phyloP scores from a whole-genome alignment of 1,284 basidiomycete species.

The Fistulina hepatica region DNA sequence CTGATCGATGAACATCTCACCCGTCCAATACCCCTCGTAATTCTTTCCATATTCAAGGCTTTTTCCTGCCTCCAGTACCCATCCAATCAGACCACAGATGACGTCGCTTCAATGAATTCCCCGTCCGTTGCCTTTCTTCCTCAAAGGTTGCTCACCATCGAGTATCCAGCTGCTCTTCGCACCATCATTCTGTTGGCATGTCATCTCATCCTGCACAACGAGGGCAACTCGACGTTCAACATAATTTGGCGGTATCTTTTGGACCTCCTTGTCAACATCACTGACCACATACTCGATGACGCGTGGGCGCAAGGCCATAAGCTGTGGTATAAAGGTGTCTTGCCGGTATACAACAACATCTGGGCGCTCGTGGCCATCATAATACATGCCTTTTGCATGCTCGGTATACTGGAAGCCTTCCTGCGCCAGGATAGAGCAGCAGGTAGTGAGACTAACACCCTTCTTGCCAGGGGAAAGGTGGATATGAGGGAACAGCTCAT shows the following conservation, averaged over 20 bases:
- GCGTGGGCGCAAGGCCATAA: too few species aligned
- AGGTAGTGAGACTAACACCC: constrained; percentile 16
- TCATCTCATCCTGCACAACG: constrained; percentile 17
- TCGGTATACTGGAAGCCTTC: constrained; percentile 17
- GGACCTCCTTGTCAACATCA: too few species aligned
- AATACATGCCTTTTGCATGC: constrained; percentile 25
- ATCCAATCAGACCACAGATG: constrained; percentile 17
- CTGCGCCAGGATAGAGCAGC: constrained; percentile 11
- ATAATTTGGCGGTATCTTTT: too few species aligned
- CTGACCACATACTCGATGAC: too few species aligned
- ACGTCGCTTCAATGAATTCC: constrained; percentile 17
- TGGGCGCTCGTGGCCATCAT: constrained; percentile 25
- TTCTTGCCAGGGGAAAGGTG: constrained; percentile 11
- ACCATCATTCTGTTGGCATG: constrained; percentile 20
- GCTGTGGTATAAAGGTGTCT: constrained; percentile 18
- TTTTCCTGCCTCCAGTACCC: constrained; percentile 15
- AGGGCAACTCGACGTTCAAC: too few species aligned
- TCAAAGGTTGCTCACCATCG: constrained; percentile 18
- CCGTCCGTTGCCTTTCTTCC: constrained; percentile 24
- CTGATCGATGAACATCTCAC: too few species aligned
- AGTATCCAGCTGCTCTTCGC: constrained; percentile 19
- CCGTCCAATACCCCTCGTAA: constrained; percentile 17
- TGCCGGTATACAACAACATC: constrained; percentile 24
- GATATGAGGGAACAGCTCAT: constrained; percentile 20
- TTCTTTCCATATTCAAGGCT: constrained; percentile 26